Conservation (phyloP, 805 yeast genomes). For the Metschnikowia continentalis region DNA sequence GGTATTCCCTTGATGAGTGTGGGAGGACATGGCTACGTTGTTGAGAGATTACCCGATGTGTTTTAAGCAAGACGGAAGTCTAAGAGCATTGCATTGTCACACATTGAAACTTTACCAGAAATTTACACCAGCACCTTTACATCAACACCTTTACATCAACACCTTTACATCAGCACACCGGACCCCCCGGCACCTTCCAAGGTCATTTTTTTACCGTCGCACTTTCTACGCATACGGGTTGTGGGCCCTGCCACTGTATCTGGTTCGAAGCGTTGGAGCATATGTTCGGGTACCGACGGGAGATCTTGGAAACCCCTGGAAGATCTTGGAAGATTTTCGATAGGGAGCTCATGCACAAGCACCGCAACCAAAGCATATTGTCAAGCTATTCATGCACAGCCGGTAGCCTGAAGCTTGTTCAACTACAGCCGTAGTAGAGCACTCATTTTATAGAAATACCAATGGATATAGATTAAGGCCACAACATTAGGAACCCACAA, state of each 20-base stretch:
- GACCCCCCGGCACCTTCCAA: neutral
- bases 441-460: too few species aligned
- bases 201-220: too few species aligned
- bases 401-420: too few species aligned
- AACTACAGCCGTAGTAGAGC: too few species aligned
- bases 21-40: constrained; percentile 86
- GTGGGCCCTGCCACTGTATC: neutral
- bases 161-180: neutral
- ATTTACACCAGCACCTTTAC: too few species aligned
- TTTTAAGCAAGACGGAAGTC: constrained; percentile 35
- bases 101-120: too few species aligned
- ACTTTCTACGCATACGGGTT: neutral
- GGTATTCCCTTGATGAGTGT: constrained; percentile 97
- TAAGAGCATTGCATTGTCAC: too few species aligned
- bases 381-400: neutral
- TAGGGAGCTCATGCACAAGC: neutral
- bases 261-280: neutral
- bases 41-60: constrained; percentile 95
- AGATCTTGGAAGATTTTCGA: neutral
- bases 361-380: neutral
- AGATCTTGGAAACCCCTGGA: neutral
- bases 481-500: too few species aligned
- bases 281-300: neutral
- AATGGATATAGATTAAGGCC: too few species aligned
- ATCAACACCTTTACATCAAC: too few species aligned